A percentile compares a stretch with the other conserved stretches of the same genome.
phyloP scores from a whole-genome alignment of 2,329 filamentous ascomycete genomes.

The Clonostachys solani region DNA sequence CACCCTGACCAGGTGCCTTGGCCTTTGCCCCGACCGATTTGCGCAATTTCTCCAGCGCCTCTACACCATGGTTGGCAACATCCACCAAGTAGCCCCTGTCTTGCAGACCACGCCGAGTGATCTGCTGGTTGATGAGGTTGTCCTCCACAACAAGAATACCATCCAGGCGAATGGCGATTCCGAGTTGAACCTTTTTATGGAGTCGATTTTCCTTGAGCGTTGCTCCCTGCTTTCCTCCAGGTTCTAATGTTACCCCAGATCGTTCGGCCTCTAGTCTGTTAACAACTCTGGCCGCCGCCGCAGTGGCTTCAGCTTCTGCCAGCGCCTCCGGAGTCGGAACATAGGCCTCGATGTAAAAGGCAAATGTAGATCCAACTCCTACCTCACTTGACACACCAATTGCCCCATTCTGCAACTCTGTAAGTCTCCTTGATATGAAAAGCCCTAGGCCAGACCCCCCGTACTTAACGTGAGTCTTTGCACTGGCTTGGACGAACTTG shows the following conservation, averaged over 20 bases:
- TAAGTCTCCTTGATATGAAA: constrained; percentile 76
- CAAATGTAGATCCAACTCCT: constrained; percentile 70
- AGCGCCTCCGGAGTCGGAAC: constrained; percentile 31
- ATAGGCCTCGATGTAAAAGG: constrained; percentile 65
- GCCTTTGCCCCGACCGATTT: constrained; percentile 11
- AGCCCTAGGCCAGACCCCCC: constrained; percentile 75
- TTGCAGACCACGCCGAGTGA: constrained; percentile 45
- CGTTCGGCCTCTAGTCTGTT: constrained; percentile 13
- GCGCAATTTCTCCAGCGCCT: constrained; percentile 46
- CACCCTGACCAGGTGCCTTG: background rate
- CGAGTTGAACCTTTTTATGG: constrained; percentile 6
- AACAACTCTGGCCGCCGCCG: constrained; percentile 22
- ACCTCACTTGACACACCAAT: constrained; percentile 69
- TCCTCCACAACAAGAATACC: constrained; percentile 55
- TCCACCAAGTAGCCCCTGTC: constrained; percentile 45
- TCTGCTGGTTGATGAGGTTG: constrained; percentile 56
- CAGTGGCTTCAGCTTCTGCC: constrained; percentile 32
- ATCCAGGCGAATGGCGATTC: constrained; percentile 21
- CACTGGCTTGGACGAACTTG: constrained; percentile 73
- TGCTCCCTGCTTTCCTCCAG: background rate
- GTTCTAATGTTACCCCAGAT: constrained; percentile 1
- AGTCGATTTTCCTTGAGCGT: background rate
- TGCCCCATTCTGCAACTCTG: constrained; percentile 74
- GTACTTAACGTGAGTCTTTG: constrained; percentile 73
- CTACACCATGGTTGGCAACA: constrained; percentile 52